phyloP scores from a whole-genome alignment of 208 protist genomes.

The Acanthamoeba castellanii region DNA sequence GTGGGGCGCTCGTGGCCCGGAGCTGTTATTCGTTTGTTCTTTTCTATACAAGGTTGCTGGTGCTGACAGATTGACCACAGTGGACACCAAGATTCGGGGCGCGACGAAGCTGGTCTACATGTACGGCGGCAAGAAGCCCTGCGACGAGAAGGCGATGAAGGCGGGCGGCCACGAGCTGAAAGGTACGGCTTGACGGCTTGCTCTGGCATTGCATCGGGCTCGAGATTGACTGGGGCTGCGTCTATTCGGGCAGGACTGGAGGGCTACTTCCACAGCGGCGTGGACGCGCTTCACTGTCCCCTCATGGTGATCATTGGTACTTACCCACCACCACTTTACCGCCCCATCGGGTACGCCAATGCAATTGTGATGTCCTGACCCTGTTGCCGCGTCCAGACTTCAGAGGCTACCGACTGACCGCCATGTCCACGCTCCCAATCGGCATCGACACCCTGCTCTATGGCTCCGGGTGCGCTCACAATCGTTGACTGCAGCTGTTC shows the following conservation, averaged over 20 bases:
- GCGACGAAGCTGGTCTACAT: neutral
- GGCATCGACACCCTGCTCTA: constrained; percentile 25
- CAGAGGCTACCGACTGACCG: constrained; percentile 48
- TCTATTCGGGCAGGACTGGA: neutral
- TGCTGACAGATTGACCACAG: neutral
- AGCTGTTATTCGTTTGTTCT: neutral
- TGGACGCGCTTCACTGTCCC: constrained; percentile 9
- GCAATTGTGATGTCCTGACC: too few relatives aligned
- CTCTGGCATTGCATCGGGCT: neutral
- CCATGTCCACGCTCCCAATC: constrained; percentile 49
- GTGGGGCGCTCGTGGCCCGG: neutral
- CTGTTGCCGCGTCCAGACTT: constrained; percentile 39
- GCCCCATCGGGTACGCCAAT: neutral
- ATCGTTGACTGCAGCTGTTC: neutral
- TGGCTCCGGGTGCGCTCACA: constrained; percentile 20
- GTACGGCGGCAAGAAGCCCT: constrained; percentile 20
- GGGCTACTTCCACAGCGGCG: constrained; percentile 28
- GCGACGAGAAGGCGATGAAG: constrained; percentile 72
- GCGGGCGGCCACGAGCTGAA: constrained; percentile 66
- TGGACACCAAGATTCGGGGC: constrained; percentile 35
- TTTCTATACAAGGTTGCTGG: neutral
- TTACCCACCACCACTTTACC: neutral
- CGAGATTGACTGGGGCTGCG: neutral
- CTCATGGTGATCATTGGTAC: constrained; percentile 62
- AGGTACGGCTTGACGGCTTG: neutral